A percentile compares a stretch with the other conserved stretches of the same genome.
Evolutionary conservation across 1,284 basidiomycete species (phyloP).

Genomic region (Mycosarcoma maydis): DNA sequence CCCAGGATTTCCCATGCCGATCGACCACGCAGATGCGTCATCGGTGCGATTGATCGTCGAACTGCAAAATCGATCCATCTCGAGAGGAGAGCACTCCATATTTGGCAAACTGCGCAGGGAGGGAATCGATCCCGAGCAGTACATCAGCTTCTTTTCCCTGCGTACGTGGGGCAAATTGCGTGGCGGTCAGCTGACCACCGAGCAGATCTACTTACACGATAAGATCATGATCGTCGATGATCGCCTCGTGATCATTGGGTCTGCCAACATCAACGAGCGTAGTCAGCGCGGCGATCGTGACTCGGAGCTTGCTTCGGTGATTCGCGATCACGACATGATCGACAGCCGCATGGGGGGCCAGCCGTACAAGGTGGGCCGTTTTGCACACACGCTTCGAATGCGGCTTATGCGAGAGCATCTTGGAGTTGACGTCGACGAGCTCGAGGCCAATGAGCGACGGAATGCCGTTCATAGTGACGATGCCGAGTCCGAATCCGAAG

Average conservation of each 20-base stretch:
- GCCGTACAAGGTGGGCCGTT: slow-evolving; percentile 94
- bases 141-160: slow-evolving; percentile 90
- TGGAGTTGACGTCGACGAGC: slow-evolving; percentile 90
- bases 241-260: slow-evolving; percentile 95
- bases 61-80: slow-evolving; percentile 80
- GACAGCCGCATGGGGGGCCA: slow-evolving; percentile 88
- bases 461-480: slow-evolving; percentile 1
- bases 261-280: slow-evolving; percentile 98
- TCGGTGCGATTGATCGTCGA: slow-evolving; percentile 73
- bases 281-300: slow-evolving; percentile 95
- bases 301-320: slow-evolving; percentile 90
- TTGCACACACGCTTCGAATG: slow-evolving; percentile 91
- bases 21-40: slow-evolving; percentile 91
- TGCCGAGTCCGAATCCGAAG: slow-evolving; percentile 9
- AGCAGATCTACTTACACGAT: slow-evolving; percentile 72
- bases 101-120: slow-evolving; percentile 86
- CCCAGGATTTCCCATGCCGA: slow-evolving; percentile 91
- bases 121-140: slow-evolving; percentile 85
- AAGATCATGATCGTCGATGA: slow-evolving; percentile 92
- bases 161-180: slow-evolving; percentile 93
- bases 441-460: slow-evolving; percentile 70
- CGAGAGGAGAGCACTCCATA: slow-evolving; percentile 89
- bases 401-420: slow-evolving; percentile 96
- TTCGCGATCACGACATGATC: slow-evolving; percentile 96
- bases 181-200: slow-evolving; percentile 84